Evolutionary conservation across 2,329 filamentous ascomycete genomes (phyloP), one percentile per base, ranked within the genome.

Genomic region (Xylaria sp.): DNA sequence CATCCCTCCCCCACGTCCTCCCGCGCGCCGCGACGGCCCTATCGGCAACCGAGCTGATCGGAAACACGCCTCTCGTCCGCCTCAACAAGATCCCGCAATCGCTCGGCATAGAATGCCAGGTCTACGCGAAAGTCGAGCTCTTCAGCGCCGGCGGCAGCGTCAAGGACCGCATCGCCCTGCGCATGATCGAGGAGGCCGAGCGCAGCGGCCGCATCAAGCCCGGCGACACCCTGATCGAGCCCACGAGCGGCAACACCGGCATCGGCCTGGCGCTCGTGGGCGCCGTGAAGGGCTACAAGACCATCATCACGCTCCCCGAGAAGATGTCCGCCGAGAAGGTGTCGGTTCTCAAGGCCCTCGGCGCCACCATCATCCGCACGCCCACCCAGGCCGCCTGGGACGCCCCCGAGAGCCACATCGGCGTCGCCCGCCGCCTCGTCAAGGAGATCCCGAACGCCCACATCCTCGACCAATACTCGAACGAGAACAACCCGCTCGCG

Each of bases 291-390:
- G 95, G 94, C 73, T 99, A 98, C 86, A 95, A 95, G 82, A 97
- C 94, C 48, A 98, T 99, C 82, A 99, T 99, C 81, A 99, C 96
- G 11, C 89, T 99, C 54, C 96, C 96, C 60, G 96, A 99, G 84
- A 99, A 99, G 86, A 99, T 99, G 96, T 98, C 94, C 1, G 92
- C 94, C 56, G 96, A 99, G 82, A 99, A 99, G 82, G 96, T 99
- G 47, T 92, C 95, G 1, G 96, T 99, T 32, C 87, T 99, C 70
- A 92, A 94, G 75, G 95, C 96, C 34, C 88, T 99, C 61, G 95
- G 95, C 72, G 96, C 96, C 50, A 98, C 97, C 78, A 98, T 99
- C 81, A 98, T 99, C 80, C 91, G 96, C 63, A 99, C 96, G 3
- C 96, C 96, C 27, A 99, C 94, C 39, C 93, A 97, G 81, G 96